Conservation (phyloP, 495 filamentous ascomycete species). For the Tricharina praecox region DNA sequence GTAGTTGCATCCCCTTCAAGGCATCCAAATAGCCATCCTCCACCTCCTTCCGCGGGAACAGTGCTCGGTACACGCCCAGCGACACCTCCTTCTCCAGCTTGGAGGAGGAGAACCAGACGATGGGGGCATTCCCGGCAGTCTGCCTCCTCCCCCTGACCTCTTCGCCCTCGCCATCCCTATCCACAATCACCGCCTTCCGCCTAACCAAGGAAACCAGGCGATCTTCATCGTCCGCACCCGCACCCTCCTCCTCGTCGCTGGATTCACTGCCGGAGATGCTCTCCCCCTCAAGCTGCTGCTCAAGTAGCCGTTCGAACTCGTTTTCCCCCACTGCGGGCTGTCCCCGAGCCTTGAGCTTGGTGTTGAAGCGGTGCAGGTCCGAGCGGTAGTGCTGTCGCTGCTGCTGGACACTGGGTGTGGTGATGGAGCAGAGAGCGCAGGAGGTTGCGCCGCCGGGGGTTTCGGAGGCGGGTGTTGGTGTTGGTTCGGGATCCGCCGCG, state of each 20-base stretch:
- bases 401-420: constrained; percentile 54
- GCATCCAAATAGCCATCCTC: constrained; percentile 54
- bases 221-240: constrained; percentile 10
- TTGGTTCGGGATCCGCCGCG: constrained; percentile 24
- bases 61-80: constrained; percentile 66
- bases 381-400: constrained; percentile 74
- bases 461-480: constrained; percentile 28
- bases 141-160: constrained; percentile 33
- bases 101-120: constrained; percentile 73
- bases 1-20: constrained; percentile 38
- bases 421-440: constrained; percentile 63
- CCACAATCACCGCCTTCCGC: constrained; percentile 13
- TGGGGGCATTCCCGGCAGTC: constrained; percentile 50
- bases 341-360: constrained; percentile 72
- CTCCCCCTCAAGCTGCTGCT: constrained; percentile 29
- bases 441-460: constrained; percentile 26
- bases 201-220: constrained; percentile 15
- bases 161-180: constrained; percentile 31
- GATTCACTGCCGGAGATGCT: constrained; percentile 25
- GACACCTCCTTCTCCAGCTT: constrained; percentile 58
- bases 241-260: constrained; percentile 30
- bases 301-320: constrained; percentile 72
- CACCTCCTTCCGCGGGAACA: constrained; percentile 57
- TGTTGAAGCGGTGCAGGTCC: constrained; percentile 86
- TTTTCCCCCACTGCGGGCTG: constrained; percentile 48